Evolutionary conservation across 1,284 basidiomycete species (phyloP), one percentile per base, ranked within the genome.

Genomic region (Cutaneotrichosporon dermatis): DNA sequence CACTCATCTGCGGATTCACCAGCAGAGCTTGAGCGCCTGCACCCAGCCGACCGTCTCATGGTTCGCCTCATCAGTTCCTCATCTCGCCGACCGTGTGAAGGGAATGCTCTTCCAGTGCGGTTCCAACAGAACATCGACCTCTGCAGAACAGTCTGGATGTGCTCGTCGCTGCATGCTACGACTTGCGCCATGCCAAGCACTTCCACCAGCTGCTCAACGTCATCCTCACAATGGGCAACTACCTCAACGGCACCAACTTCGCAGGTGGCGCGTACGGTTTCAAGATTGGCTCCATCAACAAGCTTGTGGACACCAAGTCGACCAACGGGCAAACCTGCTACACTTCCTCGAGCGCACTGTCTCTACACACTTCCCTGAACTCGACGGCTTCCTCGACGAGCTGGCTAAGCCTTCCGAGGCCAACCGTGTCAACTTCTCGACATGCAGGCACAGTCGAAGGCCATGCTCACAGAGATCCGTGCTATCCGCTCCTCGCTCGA

Each of bases 241-340:
- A 92, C 76, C 92, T 99, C 86, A 99, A 99, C 74, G 92, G 93
- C 33, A 90, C 92, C 45, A 93, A 94, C 63, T 85, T 93, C 70
- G 97, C 97, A 75, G 95, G 95, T 62, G 95, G 94, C 35, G 96
- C 96, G 0, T 96, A 92, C 71, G 95, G 95, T 58, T 99, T 99
- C 85, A 88, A 90, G 72, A 88, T 98, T 61, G 92, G 90, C 78
- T 96, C 92, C 76, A 96, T 99, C 80, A 99, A 99, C 81, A 94
- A 94, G 90, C 83, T 99, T 54, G 95, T 98, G 45, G 96, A 99
- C 72, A 99, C 95, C 3, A 99, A 99, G 79, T 96, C 94, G 3
- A 83, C 91, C 58, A 88, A 94, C 73, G 89, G 92, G 62, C 91
- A 89, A 99, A 95, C 0, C 82, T 99, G 44, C 82, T 99, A 7